phyloP scores from a whole-genome alignment of 768 basidiomycete genomes.

The Boletus sensibilis region DNA sequence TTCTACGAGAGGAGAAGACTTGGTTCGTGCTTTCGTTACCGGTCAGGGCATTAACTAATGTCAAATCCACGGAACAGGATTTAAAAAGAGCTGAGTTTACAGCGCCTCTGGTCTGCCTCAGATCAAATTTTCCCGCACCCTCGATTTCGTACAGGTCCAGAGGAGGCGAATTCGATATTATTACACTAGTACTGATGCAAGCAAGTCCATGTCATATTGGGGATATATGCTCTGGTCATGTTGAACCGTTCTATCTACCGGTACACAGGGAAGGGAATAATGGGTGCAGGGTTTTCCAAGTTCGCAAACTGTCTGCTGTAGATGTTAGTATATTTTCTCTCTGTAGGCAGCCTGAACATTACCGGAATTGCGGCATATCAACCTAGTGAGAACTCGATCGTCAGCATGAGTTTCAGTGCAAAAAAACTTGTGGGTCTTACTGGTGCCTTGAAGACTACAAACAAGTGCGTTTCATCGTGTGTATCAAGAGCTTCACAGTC shows the following conservation, averaged over 20 bases:
- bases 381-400: conserved; percentile 41
- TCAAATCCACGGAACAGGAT: conserved; percentile 16
- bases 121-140: not conserved
- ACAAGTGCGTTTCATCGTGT: conserved; percentile 80
- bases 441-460: conserved; percentile 83
- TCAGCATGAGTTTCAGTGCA: conserved; percentile 2
- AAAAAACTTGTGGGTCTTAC: conserved; percentile 40
- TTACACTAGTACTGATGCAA: conserved; percentile 7
- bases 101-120: not conserved
- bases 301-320: conserved; percentile 49
- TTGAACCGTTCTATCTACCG: conserved; percentile 30
- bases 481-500: conserved; percentile 78
- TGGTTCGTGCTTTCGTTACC: conserved; percentile 44
- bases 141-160: not conserved
- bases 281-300: conserved; percentile 59
- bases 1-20: conserved; percentile 89
- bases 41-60: not conserved
- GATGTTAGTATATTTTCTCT: conserved; percentile 9
- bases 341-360: conserved; percentile 21
- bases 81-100: conserved; percentile 32
- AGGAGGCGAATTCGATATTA: not conserved
- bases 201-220: not conserved
- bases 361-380: conserved; percentile 76
- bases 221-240: conserved; percentile 2
- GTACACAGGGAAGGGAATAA: conserved; percentile 66